Evolutionary conservation across 768 basidiomycete species (phyloP).

Genomic region (Pulveroboletus ravenelii): DNA sequence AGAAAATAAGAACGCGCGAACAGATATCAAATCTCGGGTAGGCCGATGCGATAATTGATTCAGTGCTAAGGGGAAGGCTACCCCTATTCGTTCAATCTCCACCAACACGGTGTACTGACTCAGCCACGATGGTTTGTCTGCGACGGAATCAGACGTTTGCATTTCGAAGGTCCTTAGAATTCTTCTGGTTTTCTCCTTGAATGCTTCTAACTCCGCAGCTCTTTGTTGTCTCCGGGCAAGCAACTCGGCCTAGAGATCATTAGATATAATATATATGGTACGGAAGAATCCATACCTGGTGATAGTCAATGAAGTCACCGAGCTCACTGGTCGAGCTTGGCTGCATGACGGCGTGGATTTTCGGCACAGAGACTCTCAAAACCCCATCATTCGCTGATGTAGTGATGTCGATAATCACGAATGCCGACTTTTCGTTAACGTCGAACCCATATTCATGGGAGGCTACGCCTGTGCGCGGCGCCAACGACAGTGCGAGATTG

Average conservation of each 20-base stretch:
- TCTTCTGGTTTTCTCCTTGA: slow-evolving; percentile 74
- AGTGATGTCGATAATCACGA: slow-evolving; percentile 75
- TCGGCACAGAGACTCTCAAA: slow-evolving; percentile 58
- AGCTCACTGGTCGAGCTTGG: slow-evolving; percentile 89
- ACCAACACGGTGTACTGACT: slow-evolving; percentile 52
- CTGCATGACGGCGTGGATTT: slow-evolving; percentile 91
- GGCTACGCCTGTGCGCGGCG: slow-evolving; percentile 45
- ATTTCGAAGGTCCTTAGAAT: slow-evolving; percentile 75
- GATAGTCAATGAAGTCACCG: slow-evolving; percentile 81
- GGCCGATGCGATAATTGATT: slow-evolving; percentile 44
- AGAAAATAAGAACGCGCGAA: slow-evolving; percentile 83
- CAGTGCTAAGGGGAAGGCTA: slow-evolving; percentile 80
- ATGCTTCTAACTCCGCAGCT: slow-evolving; percentile 69
- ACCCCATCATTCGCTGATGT: slow-evolving; percentile 32
- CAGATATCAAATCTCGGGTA: slow-evolving; percentile 38
- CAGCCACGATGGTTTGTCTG: slow-evolving; percentile 45
- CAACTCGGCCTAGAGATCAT: slow-evolving; percentile 59
- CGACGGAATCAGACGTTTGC: slow-evolving; percentile 33
- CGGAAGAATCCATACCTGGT: slow-evolving; percentile 50
- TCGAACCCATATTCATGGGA: slow-evolving; percentile 42
- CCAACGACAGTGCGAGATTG: slow-evolving; percentile 80
- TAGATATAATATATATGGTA: slow-evolving; percentile 1
- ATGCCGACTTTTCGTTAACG: slow-evolving; percentile 68
- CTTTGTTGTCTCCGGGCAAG: slow-evolving; percentile 69
- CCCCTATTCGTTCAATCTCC: slow-evolving; percentile 65